phyloP scores from a whole-genome alignment of 2,329 filamentous ascomycete genomes.

The Stemphylium lycopersici region DNA sequence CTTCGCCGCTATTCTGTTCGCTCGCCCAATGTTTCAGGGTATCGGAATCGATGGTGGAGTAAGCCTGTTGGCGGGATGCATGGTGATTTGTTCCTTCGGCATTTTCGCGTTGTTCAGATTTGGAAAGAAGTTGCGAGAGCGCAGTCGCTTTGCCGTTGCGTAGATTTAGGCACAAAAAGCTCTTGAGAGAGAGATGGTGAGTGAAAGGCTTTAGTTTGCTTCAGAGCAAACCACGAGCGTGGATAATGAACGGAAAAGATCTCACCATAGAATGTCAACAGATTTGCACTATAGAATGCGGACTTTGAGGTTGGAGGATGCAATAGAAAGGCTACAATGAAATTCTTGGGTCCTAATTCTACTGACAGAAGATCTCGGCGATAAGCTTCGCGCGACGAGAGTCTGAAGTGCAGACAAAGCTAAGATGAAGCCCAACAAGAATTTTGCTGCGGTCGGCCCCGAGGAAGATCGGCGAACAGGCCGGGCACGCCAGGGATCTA shows the following conservation, averaged over 20 bases:
- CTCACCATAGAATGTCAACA: no score
- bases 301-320: no score
- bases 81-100: constrained; percentile 53
- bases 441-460: constrained; percentile 1
- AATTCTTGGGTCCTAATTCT: no score
- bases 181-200: neutral
- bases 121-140: constrained; percentile 60
- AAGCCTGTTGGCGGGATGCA: constrained; percentile 60
- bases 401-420: neutral
- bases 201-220: no score
- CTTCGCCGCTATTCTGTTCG: constrained; percentile 64
- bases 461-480: constrained; percentile 14
- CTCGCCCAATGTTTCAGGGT: constrained; percentile 63
- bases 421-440: constrained; percentile 5
- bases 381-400: neutral
- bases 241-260: no score
- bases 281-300: no score
- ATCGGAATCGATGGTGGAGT: constrained; percentile 64
- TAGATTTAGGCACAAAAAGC: neutral
- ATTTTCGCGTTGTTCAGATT: constrained; percentile 65
- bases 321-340: no score
- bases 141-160: constrained; percentile 62
- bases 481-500: constrained; percentile 7
- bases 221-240: no score
- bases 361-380: neutral